Evolutionary conservation across 768 basidiomycete genomes (phyloP), one percentile per base, ranked within the genome.

Genomic region (Gelatoporia subvermispora): DNA sequence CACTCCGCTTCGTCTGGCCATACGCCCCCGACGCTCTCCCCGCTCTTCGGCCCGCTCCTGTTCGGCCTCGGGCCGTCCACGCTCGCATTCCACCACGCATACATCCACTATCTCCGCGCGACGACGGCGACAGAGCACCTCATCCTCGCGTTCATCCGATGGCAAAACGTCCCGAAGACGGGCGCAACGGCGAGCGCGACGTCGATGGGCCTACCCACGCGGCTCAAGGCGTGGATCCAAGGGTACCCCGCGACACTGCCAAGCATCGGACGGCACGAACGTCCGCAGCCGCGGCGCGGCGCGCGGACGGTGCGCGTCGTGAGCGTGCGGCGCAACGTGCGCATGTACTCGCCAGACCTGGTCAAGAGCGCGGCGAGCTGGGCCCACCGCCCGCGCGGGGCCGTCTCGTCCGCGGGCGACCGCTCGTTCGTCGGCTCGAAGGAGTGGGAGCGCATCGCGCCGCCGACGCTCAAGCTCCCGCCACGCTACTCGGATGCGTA

Each of bases 61-160:
- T 97, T 97, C 55, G 93, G 93, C 45, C 78, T 94, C 49, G 79
- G 78, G 9, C 65, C 72, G 8, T 68, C 74, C 2, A 72, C 72
- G 48, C 68, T 73, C 43, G 64, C 75, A 17, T 79, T 84, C 68
- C 71, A 77, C 47, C 71, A 71, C 46, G 77, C 79, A 8, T 89
- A 88, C 61, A 60, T 72, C 18, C 72, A 76, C 54, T 98, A 92
- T 63, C 79, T 95, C 25, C 84, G 88, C 39, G 77, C 89, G 15
- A 84, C 85, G 3, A 81, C 84, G 31, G 95, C 94, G 1, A 88
- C 88, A 58, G 95, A 99, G 62, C 95, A 99, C 56, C 72, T 99
- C 42, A 71, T 97, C n/a, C 78, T 98, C 11, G 78, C 90, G 0
- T 95, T 86, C 65, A 85, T 98, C 49, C 82, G 94, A 24, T 88